Evolutionary conservation across 106 monocot genomes (phyloP).

Genomic region (Acanthochlamys bracteata): DNA sequence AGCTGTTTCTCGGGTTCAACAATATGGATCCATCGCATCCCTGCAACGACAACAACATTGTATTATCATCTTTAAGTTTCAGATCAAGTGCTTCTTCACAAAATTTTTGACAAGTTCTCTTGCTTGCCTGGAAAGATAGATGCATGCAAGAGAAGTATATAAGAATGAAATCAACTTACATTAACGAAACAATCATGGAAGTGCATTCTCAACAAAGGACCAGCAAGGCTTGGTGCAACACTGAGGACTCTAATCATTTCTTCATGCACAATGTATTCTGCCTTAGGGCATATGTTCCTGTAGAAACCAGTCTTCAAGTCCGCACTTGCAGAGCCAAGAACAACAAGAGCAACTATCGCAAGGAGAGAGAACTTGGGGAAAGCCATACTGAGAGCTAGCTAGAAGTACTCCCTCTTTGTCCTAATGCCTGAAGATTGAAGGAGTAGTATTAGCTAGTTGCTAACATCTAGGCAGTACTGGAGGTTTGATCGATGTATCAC

Average conservation of each 20-base stretch:
- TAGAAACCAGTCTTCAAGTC: neutral
- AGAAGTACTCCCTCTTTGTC: no score
- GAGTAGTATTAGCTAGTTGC: no score
- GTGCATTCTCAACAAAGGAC: neutral
- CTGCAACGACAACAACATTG: constrained; percentile 11
- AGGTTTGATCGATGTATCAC: no score
- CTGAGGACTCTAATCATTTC: neutral
- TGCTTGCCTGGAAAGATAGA: no score
- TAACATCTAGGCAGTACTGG: no score
- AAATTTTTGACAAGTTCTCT: no score
- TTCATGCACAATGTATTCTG: neutral
- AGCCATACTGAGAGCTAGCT: neutral
- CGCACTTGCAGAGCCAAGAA: neutral
- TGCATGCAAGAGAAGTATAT: no score
- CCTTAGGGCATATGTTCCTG: neutral
- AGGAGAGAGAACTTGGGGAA: neutral
- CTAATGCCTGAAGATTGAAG: no score
- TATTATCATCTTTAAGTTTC: neutral
- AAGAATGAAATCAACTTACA: no score
- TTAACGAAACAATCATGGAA: no score
- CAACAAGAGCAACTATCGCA: neutral
- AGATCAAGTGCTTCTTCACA: no score
- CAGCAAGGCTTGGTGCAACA: neutral
- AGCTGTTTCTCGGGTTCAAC: constrained; percentile 22
- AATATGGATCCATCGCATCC: constrained; percentile 64